These are phyloP conservation scores for Penicillium ochrochloron DNA, from an alignment of 495 filamentous ascomycete species.

Conservation along the genomic window DNA sequence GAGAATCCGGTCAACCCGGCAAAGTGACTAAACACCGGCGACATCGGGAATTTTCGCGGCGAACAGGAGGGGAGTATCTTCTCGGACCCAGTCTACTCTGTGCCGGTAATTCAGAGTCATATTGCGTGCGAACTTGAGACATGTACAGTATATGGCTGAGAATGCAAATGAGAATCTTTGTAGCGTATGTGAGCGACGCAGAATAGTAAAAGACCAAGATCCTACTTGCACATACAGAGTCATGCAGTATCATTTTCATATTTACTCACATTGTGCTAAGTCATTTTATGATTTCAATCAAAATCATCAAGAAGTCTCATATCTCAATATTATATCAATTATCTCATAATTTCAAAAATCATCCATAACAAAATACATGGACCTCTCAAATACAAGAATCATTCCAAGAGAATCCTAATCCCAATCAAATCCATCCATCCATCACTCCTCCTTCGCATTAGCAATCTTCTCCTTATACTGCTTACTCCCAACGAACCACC, in stretches of 20 bases:
- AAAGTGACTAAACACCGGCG: not conserved
- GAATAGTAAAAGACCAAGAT: not conserved
- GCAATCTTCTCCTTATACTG: constrained; percentile 13
- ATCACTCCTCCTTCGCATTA: constrained; percentile 8
- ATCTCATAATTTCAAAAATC: not conserved
- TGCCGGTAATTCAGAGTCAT: too few species aligned
- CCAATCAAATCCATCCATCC: not conserved
- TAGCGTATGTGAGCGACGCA: not conserved
- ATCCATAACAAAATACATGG: not conserved
- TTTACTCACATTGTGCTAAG: too few species aligned
- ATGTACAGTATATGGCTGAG: too few species aligned
- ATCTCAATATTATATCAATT: not conserved
- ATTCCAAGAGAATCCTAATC: not conserved
- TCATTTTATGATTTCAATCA: too few species aligned
- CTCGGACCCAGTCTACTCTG: too few species aligned
- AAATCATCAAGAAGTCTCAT: too few species aligned
- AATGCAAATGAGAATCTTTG: too few species aligned
- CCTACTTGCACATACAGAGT: not conserved
- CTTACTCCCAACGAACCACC: constrained; percentile 10
- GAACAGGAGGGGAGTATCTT: too few species aligned
- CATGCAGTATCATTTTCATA: too few species aligned
- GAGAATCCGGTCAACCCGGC: constrained; percentile 4
- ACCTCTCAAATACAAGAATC: not conserved
- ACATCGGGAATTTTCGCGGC: not conserved
- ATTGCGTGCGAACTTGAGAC: too few species aligned